Base-by-base conservation (phyloP, 2,329 filamentous ascomycete genomes). In the Colletotrichum magnum region DNA sequence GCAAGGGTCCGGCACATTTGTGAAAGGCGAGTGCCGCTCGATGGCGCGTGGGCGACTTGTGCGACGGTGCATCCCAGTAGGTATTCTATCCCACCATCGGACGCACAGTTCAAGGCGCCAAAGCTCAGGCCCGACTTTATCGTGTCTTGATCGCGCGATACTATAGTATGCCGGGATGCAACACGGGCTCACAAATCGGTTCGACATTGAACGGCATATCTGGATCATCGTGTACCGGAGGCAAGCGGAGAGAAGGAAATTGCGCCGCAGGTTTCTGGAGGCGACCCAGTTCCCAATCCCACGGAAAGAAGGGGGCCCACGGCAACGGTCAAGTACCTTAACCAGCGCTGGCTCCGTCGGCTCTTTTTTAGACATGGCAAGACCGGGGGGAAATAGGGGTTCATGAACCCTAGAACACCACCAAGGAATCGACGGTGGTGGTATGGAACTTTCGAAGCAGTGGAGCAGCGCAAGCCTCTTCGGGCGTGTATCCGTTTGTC, bases 371-470 rank as follows among this genome's bases (percentile, higher is more conserved):
- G 36, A 45, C 43, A 60, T 66, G 48, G 36, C 45, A n/a, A 36
- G 32, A 24, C 62, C 36, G 66, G 56, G 66, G 50, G 13, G 36
- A 32, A 69, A 69, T 60, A 69, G 66, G 66, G 66, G 56, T 66
- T 66, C 62, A n/a, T 24, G 43, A 61, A 57, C 66, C 62, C 66
- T 51, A 57, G 57, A 51, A 59, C 10, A 51, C 43, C 47, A 41
- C 26, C 53, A 60, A 60, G 51, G 56, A 66, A 60, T 51, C 41
- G n/a, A 39, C 32, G 26, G 45, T 43, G 54, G 36, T 28, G 26
- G 56, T 26, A 69, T 60, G 62, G 66, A 69, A 66, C 62, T 56
- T 60, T 69, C n/a, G 66, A 69, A 69, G 66, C 36, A 66, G 66
- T 69, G 66, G 62, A 69, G 66, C 50, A 59, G 54, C 43, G 54